Evolutionary conservation across 352 stramenopile genomes (phyloP).

Genomic region (Albugo laibachii): DNA sequence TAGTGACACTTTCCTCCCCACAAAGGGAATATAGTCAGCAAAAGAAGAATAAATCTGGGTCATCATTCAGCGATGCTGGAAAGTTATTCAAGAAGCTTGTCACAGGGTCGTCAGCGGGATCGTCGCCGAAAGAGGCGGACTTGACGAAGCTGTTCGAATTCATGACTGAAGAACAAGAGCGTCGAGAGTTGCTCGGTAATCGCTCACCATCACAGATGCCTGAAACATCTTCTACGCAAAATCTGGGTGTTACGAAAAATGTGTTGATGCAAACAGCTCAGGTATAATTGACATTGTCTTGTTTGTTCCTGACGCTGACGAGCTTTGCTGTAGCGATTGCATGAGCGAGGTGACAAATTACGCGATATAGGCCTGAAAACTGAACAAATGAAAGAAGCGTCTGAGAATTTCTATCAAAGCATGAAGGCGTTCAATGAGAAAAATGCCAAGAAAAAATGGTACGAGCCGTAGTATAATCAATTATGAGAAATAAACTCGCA

Average conservation of each 20-base stretch:
- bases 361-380: slow-evolving; percentile 56
- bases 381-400: slow-evolving; percentile 65
- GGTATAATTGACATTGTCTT: slow-evolving; percentile 12
- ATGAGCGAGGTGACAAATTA: slow-evolving; percentile 57
- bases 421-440: slow-evolving; percentile 77
- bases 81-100: slow-evolving; percentile 67
- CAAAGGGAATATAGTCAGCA: slow-evolving; percentile 12
- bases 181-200: slow-evolving; percentile 31
- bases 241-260: slow-evolving; percentile 30
- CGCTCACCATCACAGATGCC: slow-evolving; percentile 6
- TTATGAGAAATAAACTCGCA: slow-evolving; percentile 9
- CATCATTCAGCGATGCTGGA: slow-evolving; percentile 15
- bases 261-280: slow-evolving; percentile 42
- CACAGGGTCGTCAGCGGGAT: slow-evolving; percentile 11
- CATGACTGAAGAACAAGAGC: slow-evolving; percentile 29
- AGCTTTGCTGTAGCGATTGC: slow-evolving; percentile 25
- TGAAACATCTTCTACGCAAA: slow-evolving; percentile 11
- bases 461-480: slow-evolving; percentile 29
- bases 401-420: slow-evolving; percentile 64
- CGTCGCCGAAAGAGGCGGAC: slow-evolving; percentile 26
- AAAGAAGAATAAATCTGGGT: slow-evolving; percentile 19
- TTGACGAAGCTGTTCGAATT: slow-evolving; percentile 68
- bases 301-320: background rate
- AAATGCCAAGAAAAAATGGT: slow-evolving; percentile 73
- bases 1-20: slow-evolving; percentile 1